These are phyloP conservation scores for Hypericum perforatum DNA, from an alignment of 345 rosid genomes.

Conservation along the genomic window DNA sequence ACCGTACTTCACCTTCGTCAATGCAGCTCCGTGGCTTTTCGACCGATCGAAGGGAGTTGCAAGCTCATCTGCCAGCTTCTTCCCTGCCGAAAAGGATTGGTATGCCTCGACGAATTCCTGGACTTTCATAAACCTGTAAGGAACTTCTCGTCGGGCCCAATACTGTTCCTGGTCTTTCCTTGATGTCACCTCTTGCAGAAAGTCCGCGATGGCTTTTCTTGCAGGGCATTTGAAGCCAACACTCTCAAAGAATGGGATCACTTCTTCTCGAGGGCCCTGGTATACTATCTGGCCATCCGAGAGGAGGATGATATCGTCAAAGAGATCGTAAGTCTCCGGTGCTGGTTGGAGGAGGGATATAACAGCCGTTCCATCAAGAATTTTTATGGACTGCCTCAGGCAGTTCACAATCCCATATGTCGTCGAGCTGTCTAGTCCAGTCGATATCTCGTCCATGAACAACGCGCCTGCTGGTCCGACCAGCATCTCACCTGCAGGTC, in stretches of 20 bases:
- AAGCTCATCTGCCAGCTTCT: not conserved
- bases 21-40: not conserved
- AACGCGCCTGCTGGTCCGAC: not conserved
- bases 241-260: not conserved
- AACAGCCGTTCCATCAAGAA: not conserved
- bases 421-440: not conserved
- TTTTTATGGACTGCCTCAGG: not conserved
- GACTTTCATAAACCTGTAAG: not conserved
- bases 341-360: conserved; percentile 5
- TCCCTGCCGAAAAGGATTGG: not conserved
- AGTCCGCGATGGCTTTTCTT: not conserved
- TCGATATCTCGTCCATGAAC: conserved; percentile 1
- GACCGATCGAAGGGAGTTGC: not conserved
- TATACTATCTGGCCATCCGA: conserved; percentile 5
- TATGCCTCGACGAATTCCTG: conserved; percentile 1
- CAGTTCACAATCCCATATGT: not conserved
- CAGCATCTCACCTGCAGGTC: not conserved
- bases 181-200: not conserved
- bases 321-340: not conserved
- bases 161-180: not conserved
- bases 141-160: not conserved
- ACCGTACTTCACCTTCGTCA: not conserved
- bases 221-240: not conserved
- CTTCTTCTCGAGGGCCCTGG: not conserved
- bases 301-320: conserved; percentile 1